Conservation (phyloP, 176 grass and related monocot species). For the Aegilops tauschii region DNA sequence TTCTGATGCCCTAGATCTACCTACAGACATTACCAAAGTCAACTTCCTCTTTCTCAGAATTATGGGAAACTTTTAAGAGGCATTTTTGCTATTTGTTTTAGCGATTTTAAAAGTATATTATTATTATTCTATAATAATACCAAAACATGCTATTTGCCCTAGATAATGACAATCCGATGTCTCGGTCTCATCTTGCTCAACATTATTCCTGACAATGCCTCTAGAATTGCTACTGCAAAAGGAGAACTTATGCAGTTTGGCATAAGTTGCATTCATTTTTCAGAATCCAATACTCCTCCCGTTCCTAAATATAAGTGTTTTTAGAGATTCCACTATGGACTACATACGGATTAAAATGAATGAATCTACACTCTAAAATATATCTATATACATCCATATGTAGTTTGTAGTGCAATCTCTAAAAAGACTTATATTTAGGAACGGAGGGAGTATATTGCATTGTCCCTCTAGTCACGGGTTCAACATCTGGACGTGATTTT, state of each 20-base stretch:
- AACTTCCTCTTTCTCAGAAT: not conserved
- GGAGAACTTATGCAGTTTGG: not conserved
- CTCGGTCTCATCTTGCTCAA: not conserved
- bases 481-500: not conserved
- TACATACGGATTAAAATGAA: too few relatives aligned
- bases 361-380: too few relatives aligned
- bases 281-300: not conserved
- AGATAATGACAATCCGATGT: not conserved
- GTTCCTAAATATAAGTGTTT: too few relatives aligned
- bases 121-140: not conserved
- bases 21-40: not conserved
- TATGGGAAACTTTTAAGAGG: not conserved
- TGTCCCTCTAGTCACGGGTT: not conserved
- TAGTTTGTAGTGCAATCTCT: too few relatives aligned
- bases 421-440: too few relatives aligned
- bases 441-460: not conserved
- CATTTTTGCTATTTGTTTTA: not conserved
- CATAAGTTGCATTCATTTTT: not conserved
- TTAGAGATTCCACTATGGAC: too few relatives aligned
- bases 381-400: too few relatives aligned
- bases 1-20: not conserved
- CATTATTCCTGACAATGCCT: not conserved
- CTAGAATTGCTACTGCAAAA: not conserved
- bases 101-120: not conserved
- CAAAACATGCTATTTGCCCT: not conserved